Conservation (phyloP, 225 moss, liverwort and hornwort species). For the Rhytidiadelphus loreus region DNA sequence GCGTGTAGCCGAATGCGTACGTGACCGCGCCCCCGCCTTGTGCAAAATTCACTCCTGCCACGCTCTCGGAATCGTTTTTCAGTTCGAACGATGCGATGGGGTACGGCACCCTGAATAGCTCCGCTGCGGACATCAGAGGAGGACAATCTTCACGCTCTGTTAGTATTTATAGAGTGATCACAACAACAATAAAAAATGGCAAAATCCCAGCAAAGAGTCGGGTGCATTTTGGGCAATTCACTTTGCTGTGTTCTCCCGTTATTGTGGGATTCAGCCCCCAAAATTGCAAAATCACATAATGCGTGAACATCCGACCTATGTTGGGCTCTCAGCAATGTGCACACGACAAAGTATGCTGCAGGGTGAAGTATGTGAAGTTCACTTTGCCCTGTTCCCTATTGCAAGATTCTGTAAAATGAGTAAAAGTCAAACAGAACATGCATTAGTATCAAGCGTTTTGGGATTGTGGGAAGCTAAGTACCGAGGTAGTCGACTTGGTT, state of each 20-base stretch:
- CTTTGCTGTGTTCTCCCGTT: neutral
- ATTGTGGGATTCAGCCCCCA: neutral
- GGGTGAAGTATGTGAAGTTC: neutral
- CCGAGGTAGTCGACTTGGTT: constrained; percentile 41
- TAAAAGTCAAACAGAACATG: neutral
- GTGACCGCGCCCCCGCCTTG: constrained; percentile 26
- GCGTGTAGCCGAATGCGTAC: constrained; percentile 27
- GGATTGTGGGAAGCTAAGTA: neutral
- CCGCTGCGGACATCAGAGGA: constrained; percentile 1
- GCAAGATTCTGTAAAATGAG: neutral
- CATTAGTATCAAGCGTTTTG: neutral
- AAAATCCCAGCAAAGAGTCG: neutral
- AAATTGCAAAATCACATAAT: neutral
- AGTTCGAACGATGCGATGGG: constrained; percentile 10
- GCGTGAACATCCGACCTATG: neutral
- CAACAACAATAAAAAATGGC: too few species aligned
- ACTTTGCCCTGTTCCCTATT: neutral
- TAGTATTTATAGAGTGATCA: neutral
- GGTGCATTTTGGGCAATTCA: neutral
- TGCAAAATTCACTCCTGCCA: constrained; percentile 30
- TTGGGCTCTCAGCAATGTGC: neutral
- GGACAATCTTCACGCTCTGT: neutral
- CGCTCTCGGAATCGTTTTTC: neutral
- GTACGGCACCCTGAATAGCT: constrained; percentile 12
- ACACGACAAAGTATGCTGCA: neutral